A percentile compares a stretch with the other conserved stretches of the same genome.
These are phyloP conservation scores for Ceratocystis cubensis DNA, from an alignment of 2,329 filamentous ascomycete genomes.

Conservation along the genomic window DNA sequence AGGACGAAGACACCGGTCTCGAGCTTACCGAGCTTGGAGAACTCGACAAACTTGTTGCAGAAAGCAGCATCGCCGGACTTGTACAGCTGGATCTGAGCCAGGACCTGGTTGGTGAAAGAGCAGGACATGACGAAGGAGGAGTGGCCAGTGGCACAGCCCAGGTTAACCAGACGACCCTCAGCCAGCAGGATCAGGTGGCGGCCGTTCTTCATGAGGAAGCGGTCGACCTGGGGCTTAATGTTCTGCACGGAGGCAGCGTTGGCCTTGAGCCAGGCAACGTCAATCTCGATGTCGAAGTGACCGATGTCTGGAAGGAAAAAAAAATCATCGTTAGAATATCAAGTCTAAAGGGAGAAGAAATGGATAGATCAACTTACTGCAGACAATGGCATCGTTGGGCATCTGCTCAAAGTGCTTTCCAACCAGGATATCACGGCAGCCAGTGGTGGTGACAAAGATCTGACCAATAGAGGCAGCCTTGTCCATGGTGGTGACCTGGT, in stretches of 20 bases:
- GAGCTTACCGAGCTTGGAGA: conserved; percentile 83
- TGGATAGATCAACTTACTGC: conserved; percentile 50
- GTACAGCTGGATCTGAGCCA: conserved; percentile 97
- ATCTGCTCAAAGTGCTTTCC: conserved; percentile 88
- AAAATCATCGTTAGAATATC: conserved; percentile 22
- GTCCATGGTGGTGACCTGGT: conserved; percentile 96
- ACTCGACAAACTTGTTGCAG: conserved; percentile 89
- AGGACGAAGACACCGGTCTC: conserved; percentile 87
- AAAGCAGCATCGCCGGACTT: conserved; percentile 83
- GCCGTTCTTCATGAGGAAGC: conserved; percentile 86
- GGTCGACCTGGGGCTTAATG: conserved; percentile 99
- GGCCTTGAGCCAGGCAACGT: conserved; percentile 98
- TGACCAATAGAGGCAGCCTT: conserved; percentile 79
- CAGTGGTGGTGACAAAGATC: conserved; percentile 98
- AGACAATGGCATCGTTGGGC: conserved; percentile 96
- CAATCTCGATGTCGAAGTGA: conserved; percentile 99
- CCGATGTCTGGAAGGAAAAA: conserved; percentile 58
- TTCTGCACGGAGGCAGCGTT: conserved; percentile 88
- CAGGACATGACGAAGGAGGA: conserved; percentile 99
- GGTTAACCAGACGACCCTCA: conserved; percentile 97
- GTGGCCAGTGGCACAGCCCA: conserved; percentile 97
- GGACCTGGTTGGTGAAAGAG: conserved; percentile 99
- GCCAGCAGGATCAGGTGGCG: conserved; percentile 97
- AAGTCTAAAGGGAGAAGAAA: not conserved
- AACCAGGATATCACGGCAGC: conserved; percentile 94